phyloP scores from a whole-genome alignment of 345 rosid genomes.

The Eucalyptus guilfoylei region DNA sequence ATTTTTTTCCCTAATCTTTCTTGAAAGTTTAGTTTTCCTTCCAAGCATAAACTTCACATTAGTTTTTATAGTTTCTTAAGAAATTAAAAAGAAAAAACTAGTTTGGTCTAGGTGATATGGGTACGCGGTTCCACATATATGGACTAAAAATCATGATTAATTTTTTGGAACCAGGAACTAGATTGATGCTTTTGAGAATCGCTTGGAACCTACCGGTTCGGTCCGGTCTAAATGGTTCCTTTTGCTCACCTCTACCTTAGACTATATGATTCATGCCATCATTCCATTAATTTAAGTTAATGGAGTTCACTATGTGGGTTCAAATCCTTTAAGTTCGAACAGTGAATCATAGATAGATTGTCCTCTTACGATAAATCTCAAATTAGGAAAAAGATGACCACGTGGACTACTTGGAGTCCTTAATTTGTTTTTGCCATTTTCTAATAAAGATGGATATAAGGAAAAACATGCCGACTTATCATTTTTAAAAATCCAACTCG shows the following conservation, averaged over 20 bases:
- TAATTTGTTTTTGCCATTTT: not conserved
- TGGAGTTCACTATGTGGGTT: not conserved
- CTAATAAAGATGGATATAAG: not conserved
- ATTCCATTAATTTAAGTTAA: not conserved
- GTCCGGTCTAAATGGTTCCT: fast-evolving
- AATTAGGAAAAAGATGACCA: not conserved
- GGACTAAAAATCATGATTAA: too few relatives aligned
- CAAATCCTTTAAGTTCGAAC: not conserved
- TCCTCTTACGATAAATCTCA: fast-evolving
- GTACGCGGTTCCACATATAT: fast-evolving
- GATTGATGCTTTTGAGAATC: fast-evolving
- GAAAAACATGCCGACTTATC: not conserved
- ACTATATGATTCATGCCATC: too few relatives aligned
- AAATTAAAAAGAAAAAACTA: too few relatives aligned
- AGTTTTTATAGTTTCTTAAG: too few relatives aligned
- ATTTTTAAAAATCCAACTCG: too few relatives aligned
- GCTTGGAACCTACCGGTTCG: fast-evolving
- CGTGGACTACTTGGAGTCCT: not conserved
- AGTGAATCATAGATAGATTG: not conserved
- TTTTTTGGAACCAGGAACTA: too few relatives aligned
- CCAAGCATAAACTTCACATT: too few relatives aligned
- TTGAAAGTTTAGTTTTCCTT: too few relatives aligned
- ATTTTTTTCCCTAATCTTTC: too few relatives aligned
- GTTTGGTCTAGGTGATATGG: too few relatives aligned
- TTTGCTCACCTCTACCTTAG: too few relatives aligned